Evolutionary conservation across 2,329 filamentous ascomycete species (phyloP).

Genomic region (Fusarium incarnatum): DNA sequence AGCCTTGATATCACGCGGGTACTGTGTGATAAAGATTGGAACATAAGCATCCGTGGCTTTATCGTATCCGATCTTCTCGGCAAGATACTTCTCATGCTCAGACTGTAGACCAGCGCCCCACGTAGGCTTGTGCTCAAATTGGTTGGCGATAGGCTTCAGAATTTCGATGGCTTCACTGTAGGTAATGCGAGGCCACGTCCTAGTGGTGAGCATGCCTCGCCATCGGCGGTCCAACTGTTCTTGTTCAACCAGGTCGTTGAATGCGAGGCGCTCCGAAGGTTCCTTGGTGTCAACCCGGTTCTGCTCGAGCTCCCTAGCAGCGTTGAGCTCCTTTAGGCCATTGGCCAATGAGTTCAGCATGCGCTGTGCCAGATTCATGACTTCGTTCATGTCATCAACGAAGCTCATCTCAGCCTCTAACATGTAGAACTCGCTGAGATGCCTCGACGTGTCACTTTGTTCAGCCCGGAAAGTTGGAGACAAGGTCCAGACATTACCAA

Average conservation of each 20-base stretch:
- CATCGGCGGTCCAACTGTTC: slow-evolving; percentile 74
- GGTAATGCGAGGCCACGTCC: slow-evolving; percentile 81
- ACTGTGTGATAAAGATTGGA: slow-evolving; percentile 93
- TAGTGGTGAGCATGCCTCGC: slow-evolving; percentile 69
- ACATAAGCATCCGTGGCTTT: slow-evolving; percentile 59
- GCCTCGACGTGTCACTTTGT: slow-evolving; percentile 90
- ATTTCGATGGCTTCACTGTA: slow-evolving; percentile 81
- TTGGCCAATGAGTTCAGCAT: slow-evolving; percentile 71
- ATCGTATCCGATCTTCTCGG: slow-evolving; percentile 69
- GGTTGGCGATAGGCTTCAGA: slow-evolving; percentile 69
- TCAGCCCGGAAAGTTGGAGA: slow-evolving; percentile 96
- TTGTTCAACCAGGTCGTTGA: slow-evolving; percentile 57
- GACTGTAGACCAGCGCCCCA: slow-evolving; percentile 84
- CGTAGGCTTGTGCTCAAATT: slow-evolving; percentile 75
- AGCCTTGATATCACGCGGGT: slow-evolving; percentile 88
- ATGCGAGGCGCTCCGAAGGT: slow-evolving; percentile 57
- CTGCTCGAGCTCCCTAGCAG: slow-evolving; percentile 58
- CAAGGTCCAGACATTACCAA: slow-evolving; percentile 92
- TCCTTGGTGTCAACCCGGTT: slow-evolving; percentile 52
- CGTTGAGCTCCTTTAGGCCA: slow-evolving; percentile 55
- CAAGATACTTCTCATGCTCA: slow-evolving; percentile 92
- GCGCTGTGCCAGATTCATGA: slow-evolving; percentile 85
- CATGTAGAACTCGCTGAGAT: slow-evolving; percentile 99
- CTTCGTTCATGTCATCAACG: slow-evolving; percentile 71
- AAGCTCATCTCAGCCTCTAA: slow-evolving; percentile 92